Conservation (phyloP, 352 stramenopile species). For the Phytophthora agathidicida region DNA sequence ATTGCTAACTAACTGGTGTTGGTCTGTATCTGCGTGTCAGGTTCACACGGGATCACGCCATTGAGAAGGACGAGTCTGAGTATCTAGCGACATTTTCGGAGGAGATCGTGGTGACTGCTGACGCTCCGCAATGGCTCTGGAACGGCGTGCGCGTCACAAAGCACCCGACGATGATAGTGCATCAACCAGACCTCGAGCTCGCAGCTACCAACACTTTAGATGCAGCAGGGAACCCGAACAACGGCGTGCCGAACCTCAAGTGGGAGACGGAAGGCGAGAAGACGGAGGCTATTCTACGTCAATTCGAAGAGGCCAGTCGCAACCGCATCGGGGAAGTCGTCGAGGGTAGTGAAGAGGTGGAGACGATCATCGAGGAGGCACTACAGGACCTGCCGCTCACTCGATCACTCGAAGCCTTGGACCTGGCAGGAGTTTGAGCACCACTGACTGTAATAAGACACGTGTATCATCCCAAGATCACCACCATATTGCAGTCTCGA, state of each 20-base stretch:
- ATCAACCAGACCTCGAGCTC: conserved; percentile 73
- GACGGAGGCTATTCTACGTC: conserved; percentile 78
- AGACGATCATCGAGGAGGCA: conserved; percentile 68
- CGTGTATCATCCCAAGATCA: not conserved
- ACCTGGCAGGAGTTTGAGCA: conserved; percentile 68
- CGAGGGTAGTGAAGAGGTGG: conserved; percentile 61
- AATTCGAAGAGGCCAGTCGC: conserved; percentile 81
- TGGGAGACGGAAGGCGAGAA: conserved; percentile 86
- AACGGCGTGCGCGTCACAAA: conserved; percentile 84
- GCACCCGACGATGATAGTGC: conserved; percentile 88
- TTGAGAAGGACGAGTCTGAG: conserved; percentile 90
- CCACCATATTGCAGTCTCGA: not conserved
- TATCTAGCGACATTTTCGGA: conserved; percentile 83
- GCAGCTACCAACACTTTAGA: conserved; percentile 41
- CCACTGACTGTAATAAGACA: conserved; percentile 3
- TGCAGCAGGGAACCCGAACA: conserved; percentile 37
- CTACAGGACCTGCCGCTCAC: conserved; percentile 70
- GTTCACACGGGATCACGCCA: conserved; percentile 85
- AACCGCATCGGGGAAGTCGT: conserved; percentile 60
- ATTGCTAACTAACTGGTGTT: too few species aligned
- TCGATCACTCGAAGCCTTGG: conserved; percentile 79
- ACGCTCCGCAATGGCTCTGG: conserved; percentile 86
- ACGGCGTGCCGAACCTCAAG: conserved; percentile 50
- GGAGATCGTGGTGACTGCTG: conserved; percentile 78
- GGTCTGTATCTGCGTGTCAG: conserved; percentile 31